phyloP scores from a whole-genome alignment of 1,284 basidiomycete species.

The Cystobasidiaceae sp. region DNA sequence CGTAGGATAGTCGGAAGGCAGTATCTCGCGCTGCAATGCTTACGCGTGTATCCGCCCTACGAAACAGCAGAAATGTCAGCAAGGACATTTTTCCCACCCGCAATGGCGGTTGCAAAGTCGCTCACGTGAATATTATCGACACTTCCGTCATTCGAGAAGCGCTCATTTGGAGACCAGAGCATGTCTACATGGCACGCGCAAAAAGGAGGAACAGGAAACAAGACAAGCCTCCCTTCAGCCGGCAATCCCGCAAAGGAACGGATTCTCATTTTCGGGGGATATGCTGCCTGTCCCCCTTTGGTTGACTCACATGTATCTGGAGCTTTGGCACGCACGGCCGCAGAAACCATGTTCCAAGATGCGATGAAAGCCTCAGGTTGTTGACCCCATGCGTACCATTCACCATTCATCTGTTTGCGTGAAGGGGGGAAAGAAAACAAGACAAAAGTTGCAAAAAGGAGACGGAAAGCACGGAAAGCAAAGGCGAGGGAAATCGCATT shows the following conservation, averaged over 20 bases:
- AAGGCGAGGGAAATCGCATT: neutral
- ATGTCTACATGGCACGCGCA: slow-evolving; percentile 4
- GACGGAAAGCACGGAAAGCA: neutral
- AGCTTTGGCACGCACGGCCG: neutral
- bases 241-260: neutral
- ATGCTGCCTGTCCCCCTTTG: neutral
- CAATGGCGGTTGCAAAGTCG: neutral
- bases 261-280: no score
- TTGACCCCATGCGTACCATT: slow-evolving; percentile 11
- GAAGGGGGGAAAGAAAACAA: no score
- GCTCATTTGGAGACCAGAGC: slow-evolving; percentile 19
- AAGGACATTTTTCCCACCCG: neutral
- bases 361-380: slow-evolving; percentile 8
- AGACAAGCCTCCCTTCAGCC: neutral
- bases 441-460: no score
- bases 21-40: neutral
- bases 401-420: neutral
- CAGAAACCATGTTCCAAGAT: slow-evolving; percentile 12
- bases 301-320: slow-evolving; percentile 1
- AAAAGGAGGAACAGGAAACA: neutral
- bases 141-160: neutral
- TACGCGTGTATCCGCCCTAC: neutral
- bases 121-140: neutral
- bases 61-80: neutral
- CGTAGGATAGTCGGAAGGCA: neutral